phyloP scores from a whole-genome alignment of 495 filamentous ascomycete species.

The Hyaloscypha hepaticicola region DNA sequence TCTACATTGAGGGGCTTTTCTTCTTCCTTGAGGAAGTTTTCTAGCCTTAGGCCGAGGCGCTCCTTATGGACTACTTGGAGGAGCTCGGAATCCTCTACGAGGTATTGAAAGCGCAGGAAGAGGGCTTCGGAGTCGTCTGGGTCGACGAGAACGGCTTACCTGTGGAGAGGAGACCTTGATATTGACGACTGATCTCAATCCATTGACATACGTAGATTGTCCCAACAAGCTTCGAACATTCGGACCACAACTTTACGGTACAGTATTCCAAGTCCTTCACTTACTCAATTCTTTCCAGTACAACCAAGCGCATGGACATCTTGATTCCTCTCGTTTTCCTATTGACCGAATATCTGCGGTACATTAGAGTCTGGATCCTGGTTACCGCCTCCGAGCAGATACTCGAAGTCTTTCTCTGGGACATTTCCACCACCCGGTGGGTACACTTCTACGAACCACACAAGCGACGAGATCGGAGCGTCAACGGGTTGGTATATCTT shows the following conservation, averaged over 20 bases:
- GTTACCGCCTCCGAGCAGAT: neutral
- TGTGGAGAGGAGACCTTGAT: neutral
- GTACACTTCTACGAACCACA: neutral
- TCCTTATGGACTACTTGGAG: neutral
- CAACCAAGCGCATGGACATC: neutral
- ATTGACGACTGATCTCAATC: neutral
- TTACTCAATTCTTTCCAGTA: neutral
- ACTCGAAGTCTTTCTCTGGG: neutral
- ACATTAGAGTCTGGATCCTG: neutral
- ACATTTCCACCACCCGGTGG: neutral
- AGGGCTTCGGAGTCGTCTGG: neutral
- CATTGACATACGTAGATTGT: neutral
- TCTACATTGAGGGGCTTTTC: neutral
- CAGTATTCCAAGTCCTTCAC: no score
- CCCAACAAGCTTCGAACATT: neutral
- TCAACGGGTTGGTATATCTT: neutral
- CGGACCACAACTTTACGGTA: no score
- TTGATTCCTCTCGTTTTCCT: neutral
- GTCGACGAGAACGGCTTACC: no score
- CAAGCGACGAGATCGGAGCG: neutral
- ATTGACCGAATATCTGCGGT: neutral
- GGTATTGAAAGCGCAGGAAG: neutral
- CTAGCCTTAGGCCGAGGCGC: neutral
- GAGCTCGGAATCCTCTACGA: neutral
- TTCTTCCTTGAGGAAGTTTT: neutral